Base-by-base conservation (phyloP, 192 early-diverging fungal species). In the Coemansia sp. region DNA sequence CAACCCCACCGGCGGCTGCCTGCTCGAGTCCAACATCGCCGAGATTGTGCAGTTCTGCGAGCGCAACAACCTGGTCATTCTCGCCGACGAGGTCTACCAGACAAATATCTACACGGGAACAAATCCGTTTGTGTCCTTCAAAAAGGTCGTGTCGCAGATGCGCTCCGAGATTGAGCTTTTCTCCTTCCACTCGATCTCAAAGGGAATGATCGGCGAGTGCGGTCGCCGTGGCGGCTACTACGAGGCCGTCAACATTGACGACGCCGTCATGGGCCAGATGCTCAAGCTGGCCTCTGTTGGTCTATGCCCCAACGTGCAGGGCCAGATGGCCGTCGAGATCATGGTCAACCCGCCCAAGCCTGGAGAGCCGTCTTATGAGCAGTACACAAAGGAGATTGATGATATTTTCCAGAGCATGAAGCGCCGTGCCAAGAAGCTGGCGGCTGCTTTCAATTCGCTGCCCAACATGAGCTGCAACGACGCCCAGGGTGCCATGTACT, bases 1-100 rank as follows among this genome's bases (percentile, higher is more conserved):
- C 25, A 99, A 99, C 82, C 96, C 96, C 17, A 99, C 96, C 3
- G 96, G 96, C 44, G 89, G 92, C 55, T 89, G 85, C 60, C 79
- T 98, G 35, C 65, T 67, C 14, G 78, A 83, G 60, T 78, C 89
- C 32, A 90, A 92, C 61, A 95, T 98, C 79, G 74, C 70, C 9
- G 89, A 93, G 77, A 89, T 98, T 37, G 84, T 98, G 42, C 77
- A 81, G 37, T 93, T 97, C 68, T 95, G 92, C 69, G 77, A 87
- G 55, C 60, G 71, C 38, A 85, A 99, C 62, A 79, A 61, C 19
- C 72, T 99, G 33, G 85, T 96, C 13, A 57, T 99, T 3, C 63
- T 99, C 19, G 96, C 96, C 1, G 96, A 99, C 72, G 96, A 99
- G 59, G 96, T 99, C 22, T 99, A 99, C 73, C 96, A 99, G 77